Evolutionary conservation across 116 monocot species (phyloP).

Genomic region (Trichopus zeylanicus): DNA sequence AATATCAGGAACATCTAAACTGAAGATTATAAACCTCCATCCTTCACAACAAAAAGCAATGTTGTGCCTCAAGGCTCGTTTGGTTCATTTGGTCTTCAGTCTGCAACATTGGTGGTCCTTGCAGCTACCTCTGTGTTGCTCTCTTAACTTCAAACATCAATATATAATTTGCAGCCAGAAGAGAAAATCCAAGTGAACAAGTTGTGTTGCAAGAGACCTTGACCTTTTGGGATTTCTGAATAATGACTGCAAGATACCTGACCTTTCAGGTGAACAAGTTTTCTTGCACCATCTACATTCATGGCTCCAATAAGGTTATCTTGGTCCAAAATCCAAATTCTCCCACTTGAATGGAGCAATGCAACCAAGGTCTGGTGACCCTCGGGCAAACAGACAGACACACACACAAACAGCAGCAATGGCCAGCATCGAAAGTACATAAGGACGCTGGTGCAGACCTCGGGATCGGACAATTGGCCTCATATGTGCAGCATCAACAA

Average conservation of each 20-base stretch:
- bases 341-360: constrained; percentile 85
- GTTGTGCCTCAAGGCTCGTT: too few species aligned
- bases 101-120: too few species aligned
- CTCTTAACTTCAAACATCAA: too few species aligned
- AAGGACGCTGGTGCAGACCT: constrained; percentile 57
- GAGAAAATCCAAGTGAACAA: too few species aligned
- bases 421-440: constrained; percentile 72
- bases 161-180: too few species aligned
- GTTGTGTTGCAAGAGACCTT: not conserved
- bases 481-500: constrained; percentile 16
- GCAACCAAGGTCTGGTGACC: constrained; percentile 40
- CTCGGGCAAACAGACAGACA: constrained; percentile 77
- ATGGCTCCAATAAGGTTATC: constrained; percentile 8
- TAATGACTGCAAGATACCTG: not conserved
- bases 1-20: too few species aligned
- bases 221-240: not conserved
- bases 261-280: not conserved
- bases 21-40: too few species aligned
- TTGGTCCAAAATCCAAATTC: constrained; percentile 62
- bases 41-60: too few species aligned
- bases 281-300: too few species aligned
- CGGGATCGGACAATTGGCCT: constrained; percentile 10
- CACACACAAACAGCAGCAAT: constrained; percentile 98
- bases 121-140: too few species aligned
- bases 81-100: too few species aligned